Evolutionary conservation across 169 alveolate species (phyloP), one percentile per base, ranked within the genome.

Genomic region (Plasmodium blacklocki): DNA sequence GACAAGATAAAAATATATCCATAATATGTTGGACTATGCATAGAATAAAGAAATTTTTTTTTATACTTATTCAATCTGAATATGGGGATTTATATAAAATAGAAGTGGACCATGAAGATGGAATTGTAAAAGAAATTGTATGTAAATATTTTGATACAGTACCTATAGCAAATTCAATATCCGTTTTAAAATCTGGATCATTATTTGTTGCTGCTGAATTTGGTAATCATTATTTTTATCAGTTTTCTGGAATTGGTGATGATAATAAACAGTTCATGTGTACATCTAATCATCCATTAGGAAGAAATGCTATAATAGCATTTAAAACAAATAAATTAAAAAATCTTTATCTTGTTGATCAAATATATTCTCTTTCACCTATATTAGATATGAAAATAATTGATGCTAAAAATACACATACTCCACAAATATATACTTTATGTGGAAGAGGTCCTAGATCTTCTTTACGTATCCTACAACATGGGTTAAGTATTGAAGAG

Each of bases 391-490:
- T 98, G 98, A 97, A 97, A 91, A 98, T 98, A 66, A 93, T 95
- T 47, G 99, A 98, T 93, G 97, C 98, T 66, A 92, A 95, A 76
- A 96, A 96, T 73, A 39, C 93, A 47, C 93, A 68, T 8, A 62
- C 88, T 21, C 92, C 95, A 15, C 96, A 97, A 92, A 93, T 97
- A 26, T 95, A 95, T 74, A 88, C 95, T 72, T 94, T 96, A 62
- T 97, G 99, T 75, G 99, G 99, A 14, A 96, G 98, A 76, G 99
- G 99, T 45, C 97, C 98, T 6, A 95, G 99, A 74, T 95, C 99
- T 47, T 92, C 98, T 63, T 88, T 99, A 73, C 95, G 99, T 74
- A 94, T 98, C 2, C 88, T 98, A 83, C 97, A 99, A 76, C 99
- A 98, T 76, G 99, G 99, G n/a, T 91, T 98, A 60, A 95, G 97